phyloP scores from a whole-genome alignment of 2,329 filamentous ascomycete species.

The Bipolaris gigantea region DNA sequence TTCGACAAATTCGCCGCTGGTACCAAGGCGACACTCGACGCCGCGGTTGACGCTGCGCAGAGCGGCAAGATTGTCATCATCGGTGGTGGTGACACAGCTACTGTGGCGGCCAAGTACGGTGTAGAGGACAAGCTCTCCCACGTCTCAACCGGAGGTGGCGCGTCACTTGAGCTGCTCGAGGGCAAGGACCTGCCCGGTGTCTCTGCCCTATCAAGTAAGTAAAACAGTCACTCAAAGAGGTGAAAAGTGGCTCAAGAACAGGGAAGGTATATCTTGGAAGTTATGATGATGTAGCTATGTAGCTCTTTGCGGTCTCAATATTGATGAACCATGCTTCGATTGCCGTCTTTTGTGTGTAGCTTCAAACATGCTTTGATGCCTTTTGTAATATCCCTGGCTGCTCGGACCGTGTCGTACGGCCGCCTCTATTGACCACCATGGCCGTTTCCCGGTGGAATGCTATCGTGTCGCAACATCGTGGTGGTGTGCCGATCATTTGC shows the following conservation, averaged over 20 bases:
- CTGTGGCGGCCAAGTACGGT: constrained; percentile 94
- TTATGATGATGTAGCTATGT: constrained; percentile 40
- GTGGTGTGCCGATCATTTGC: constrained; percentile 54
- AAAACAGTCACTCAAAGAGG: constrained; percentile 37
- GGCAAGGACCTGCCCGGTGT: constrained; percentile 98
- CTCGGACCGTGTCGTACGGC: not conserved
- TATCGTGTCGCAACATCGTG: constrained; percentile 3
- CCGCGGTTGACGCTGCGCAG: constrained; percentile 78
- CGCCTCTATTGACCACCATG: not conserved
- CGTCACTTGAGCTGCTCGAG: constrained; percentile 92
- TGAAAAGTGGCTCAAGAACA: constrained; percentile 29
- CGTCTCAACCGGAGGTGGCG: constrained; percentile 95
- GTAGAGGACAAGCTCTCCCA: constrained; percentile 97
- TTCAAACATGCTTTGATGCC: not conserved
- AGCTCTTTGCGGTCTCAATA: constrained; percentile 29
- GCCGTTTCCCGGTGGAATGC: not conserved
- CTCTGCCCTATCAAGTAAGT: constrained; percentile 79
- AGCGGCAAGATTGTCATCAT: constrained; percentile 96
- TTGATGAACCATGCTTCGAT: constrained; percentile 18
- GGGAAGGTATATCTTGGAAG: constrained; percentile 39
- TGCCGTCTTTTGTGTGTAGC: not conserved
- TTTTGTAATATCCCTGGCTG: not conserved
- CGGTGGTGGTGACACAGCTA: constrained; percentile 96
- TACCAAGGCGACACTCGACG: constrained; percentile 90
- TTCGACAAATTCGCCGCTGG: constrained; percentile 90